Percentiles rank a stretch among this genome's conserved stretches.
These are phyloP conservation scores for Backusella australiensis DNA, from an alignment of 192 early-diverging fungal genomes.

Conservation along the genomic window DNA sequence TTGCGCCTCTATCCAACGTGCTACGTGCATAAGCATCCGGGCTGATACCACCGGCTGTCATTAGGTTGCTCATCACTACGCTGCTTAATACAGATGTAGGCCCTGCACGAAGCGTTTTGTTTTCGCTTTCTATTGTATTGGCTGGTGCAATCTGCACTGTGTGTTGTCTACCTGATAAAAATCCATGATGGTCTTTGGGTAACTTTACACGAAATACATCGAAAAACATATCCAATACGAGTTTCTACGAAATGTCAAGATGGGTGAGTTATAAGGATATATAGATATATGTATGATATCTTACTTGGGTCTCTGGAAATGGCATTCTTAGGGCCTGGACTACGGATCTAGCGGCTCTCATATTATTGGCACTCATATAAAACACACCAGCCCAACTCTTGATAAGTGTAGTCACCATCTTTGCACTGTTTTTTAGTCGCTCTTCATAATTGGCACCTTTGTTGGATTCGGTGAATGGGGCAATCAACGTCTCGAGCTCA, in stretches of 20 bases:
- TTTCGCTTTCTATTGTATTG: background rate
- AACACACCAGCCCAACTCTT: slow-evolving; percentile 80
- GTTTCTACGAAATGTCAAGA: slow-evolving; percentile 48
- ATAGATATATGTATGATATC: background rate
- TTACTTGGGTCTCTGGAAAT: slow-evolving; percentile 67
- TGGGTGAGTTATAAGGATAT: background rate
- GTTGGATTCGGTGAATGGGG: slow-evolving; percentile 75
- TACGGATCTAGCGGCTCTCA: slow-evolving; percentile 64
- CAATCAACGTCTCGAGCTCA: slow-evolving; percentile 80
- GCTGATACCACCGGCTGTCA: slow-evolving; percentile 11
- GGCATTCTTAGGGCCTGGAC: slow-evolving; percentile 71
- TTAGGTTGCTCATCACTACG: background rate
- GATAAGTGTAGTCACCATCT: slow-evolving; percentile 61
- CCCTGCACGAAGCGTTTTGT: background rate
- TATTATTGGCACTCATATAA: slow-evolving; percentile 71
- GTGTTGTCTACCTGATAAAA: slow-evolving; percentile 41
- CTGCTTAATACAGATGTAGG: slow-evolving; percentile 5
- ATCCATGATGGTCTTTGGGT: slow-evolving; percentile 55
- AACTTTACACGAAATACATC: slow-evolving; percentile 72
- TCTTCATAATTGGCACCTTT: slow-evolving; percentile 61
- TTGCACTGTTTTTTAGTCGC: slow-evolving; percentile 60
- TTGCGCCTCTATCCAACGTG: background rate
- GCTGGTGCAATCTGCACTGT: slow-evolving; percentile 27
- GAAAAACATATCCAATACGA: slow-evolving; percentile 80
- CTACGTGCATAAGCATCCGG: slow-evolving; percentile 12